Evolutionary conservation across 1,139 yeast species (phyloP).

Genomic region (Hyphopichia wangnamkhiaoensis): DNA sequence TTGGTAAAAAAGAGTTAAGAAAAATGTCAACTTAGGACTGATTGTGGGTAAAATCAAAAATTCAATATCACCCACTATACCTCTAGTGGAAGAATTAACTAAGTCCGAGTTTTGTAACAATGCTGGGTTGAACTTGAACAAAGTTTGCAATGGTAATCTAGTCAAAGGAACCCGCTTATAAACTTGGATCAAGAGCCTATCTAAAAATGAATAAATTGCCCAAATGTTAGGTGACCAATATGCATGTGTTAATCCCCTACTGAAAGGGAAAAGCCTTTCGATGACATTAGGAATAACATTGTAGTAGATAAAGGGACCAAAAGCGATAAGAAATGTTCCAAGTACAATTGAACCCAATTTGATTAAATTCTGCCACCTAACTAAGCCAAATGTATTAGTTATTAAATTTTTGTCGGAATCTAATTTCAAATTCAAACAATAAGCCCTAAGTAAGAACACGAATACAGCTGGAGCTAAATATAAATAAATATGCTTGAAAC

Average conservation of each 20-base stretch:
- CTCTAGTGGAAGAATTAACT: constrained; percentile 64
- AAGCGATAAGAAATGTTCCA: constrained; percentile 63
- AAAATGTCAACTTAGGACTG: constrained; percentile 74
- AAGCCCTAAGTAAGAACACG: constrained; percentile 70
- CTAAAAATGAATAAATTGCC: constrained; percentile 91
- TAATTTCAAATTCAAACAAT: constrained; percentile 55
- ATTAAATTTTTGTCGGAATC: constrained; percentile 23
- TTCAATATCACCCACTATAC: constrained; percentile 86
- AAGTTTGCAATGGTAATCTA: constrained; percentile 32
- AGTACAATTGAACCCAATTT: constrained; percentile 70
- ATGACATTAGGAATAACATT: constrained; percentile 66
- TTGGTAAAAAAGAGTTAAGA: constrained; percentile 81
- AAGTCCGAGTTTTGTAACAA: constrained; percentile 25
- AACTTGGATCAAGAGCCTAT: constrained; percentile 63
- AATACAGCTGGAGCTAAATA: constrained; percentile 95
- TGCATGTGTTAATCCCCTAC: constrained; percentile 94
- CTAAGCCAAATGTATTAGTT: constrained; percentile 31
- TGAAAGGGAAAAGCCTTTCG: constrained; percentile 81
- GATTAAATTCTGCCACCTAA: constrained; percentile 59
- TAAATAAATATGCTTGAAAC: constrained; percentile 92
- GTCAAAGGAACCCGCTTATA: constrained; percentile 48
- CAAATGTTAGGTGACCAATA: constrained; percentile 99
- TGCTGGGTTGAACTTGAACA: constrained; percentile 36
- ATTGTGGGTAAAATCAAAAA: constrained; percentile 81
- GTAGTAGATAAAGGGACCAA: constrained; percentile 75